These are phyloP conservation scores for Chaetomium strumarium DNA, from an alignment of 2,329 filamentous ascomycete species.

Conservation along the genomic window DNA sequence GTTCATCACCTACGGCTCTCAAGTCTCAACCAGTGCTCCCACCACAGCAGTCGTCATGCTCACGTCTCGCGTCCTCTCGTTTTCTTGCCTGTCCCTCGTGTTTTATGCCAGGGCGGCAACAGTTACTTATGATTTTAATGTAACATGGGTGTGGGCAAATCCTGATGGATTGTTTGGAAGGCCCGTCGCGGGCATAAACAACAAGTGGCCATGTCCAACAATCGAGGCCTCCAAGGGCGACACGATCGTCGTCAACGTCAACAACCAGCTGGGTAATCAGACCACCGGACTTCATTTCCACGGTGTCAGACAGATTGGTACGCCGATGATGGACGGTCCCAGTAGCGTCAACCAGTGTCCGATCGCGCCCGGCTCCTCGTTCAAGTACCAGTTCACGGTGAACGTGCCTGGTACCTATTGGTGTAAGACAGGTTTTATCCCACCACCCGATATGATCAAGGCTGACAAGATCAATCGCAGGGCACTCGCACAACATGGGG, in stretches of 20 bases:
- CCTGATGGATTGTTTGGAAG: constrained; percentile 33
- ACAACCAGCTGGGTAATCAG: constrained; percentile 48
- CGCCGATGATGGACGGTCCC: constrained; percentile 54
- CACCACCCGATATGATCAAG: not conserved
- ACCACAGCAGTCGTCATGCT: constrained; percentile 10
- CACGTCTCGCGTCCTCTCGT: constrained; percentile 11
- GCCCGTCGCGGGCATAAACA: constrained; percentile 50
- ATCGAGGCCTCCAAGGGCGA: constrained; percentile 49
- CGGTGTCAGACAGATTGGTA: constrained; percentile 50
- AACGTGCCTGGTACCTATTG: constrained; percentile 42
- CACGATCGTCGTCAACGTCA: constrained; percentile 42
- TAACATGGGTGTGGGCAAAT: constrained; percentile 36
- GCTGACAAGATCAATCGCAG: constrained; percentile 24
- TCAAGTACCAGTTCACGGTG: constrained; percentile 49
- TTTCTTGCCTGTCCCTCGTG: constrained; percentile 12
- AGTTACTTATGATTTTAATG: constrained; percentile 35
- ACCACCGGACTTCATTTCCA: constrained; percentile 52
- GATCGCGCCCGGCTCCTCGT: constrained; percentile 44
- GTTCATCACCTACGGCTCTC: not conserved
- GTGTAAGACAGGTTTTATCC: constrained; percentile 31
- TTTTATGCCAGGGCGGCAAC: constrained; percentile 26
- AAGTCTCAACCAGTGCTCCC: not conserved
- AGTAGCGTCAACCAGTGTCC: constrained; percentile 49
- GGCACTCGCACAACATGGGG: constrained; percentile 58
- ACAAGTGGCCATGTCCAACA: constrained; percentile 53